These are phyloP conservation scores for Eutrema japonicum DNA, from an alignment of 345 rosid genomes.

Conservation along the genomic window DNA sequence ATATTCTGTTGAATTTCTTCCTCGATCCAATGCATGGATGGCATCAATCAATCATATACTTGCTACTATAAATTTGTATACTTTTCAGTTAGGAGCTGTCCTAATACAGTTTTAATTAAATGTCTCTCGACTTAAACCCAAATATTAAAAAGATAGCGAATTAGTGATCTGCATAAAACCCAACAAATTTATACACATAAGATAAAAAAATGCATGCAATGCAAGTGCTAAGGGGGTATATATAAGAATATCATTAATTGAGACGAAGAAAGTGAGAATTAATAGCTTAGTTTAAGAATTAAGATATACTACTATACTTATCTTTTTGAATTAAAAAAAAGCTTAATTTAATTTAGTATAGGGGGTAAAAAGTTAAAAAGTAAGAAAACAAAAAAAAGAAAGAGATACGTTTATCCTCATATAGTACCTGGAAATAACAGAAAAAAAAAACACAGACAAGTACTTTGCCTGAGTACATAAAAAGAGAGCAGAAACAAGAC, in stretches of 20 bases:
- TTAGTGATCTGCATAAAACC: not conserved
- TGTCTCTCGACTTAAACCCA: not conserved
- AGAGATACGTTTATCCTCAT: conserved; percentile 34
- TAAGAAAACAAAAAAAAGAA: not conserved
- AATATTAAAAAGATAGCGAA: not conserved
- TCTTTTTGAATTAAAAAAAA: not conserved
- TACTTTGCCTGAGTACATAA: conserved; percentile 38
- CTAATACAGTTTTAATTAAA: not conserved
- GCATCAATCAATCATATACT: conserved; percentile 15
- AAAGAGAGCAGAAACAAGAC: conserved; percentile 30
- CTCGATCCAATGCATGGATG: conserved; percentile 29
- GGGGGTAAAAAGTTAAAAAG: conserved; percentile 29
- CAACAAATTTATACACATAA: not conserved
- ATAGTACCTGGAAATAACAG: conserved; percentile 50
- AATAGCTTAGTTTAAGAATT: not conserved
- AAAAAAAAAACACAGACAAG: conserved; percentile 37
- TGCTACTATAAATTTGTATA: not conserved
- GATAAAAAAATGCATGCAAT: conserved; percentile 8
- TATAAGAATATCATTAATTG: not conserved
- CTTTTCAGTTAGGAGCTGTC: conserved; percentile 14
- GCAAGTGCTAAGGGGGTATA: not conserved
- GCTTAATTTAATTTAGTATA: not conserved
- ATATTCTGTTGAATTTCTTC: conserved; percentile 16
- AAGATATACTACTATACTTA: not conserved
- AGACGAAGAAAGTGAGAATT: not conserved